These are phyloP conservation scores for Liriodendron chinense DNA, from an alignment of 164 flowering plant species.

Conservation along the genomic window DNA sequence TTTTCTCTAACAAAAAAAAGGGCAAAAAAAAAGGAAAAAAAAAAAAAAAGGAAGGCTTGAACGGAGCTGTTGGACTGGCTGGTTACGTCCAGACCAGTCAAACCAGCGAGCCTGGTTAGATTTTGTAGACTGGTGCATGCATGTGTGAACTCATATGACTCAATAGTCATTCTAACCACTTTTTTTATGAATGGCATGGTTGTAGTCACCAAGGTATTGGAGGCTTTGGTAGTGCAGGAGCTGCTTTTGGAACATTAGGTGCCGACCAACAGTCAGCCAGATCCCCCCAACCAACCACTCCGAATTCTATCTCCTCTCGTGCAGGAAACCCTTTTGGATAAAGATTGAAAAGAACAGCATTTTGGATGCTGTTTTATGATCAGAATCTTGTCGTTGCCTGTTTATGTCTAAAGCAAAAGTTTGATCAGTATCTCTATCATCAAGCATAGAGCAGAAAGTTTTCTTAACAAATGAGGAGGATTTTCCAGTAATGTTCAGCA, in stretches of 20 bases:
- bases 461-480: neutral
- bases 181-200: neutral
- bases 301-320: constrained; percentile 34
- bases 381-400: constrained; percentile 10
- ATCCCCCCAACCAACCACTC: constrained; percentile 16
- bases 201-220: constrained; percentile 24
- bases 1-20: too few relatives aligned
- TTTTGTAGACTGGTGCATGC: neutral
- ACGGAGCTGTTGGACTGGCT: neutral
- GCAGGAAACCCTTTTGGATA: constrained; percentile 82
- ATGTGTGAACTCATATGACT: neutral
- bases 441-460: constrained; percentile 8
- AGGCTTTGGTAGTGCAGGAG: constrained; percentile 17
- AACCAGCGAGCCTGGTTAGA: neutral
- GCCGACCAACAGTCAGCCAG: constrained; percentile 7
- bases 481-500: neutral
- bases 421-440: constrained; percentile 19
- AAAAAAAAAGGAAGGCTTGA: neutral
- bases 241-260: constrained; percentile 3
- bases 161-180: neutral
- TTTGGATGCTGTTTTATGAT: constrained; percentile 8
- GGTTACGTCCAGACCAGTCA: neutral
- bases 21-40: neutral
- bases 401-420: constrained; percentile 6
- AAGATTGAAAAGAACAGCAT: neutral